Evolutionary conservation across 768 basidiomycete genomes (phyloP), one percentile per base, ranked within the genome.

Genomic region (Boletus vermiculosoides): DNA sequence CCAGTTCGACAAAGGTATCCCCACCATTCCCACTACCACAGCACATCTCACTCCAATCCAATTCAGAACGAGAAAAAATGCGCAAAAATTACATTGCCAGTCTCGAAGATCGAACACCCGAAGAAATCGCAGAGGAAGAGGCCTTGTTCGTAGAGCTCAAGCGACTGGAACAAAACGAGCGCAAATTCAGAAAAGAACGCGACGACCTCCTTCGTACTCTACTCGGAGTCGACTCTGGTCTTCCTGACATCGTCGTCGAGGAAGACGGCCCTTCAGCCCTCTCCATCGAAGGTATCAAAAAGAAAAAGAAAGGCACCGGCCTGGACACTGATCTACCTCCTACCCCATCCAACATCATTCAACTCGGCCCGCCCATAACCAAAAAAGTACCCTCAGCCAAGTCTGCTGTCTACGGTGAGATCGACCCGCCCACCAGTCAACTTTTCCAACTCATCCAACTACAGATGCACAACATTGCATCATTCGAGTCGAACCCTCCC

Each of bases 71-170:
- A 42, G 97, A 99, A 72, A 74, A 85, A 22, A 87, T 85, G 60
- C 87, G 97, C 55, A 97, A 94, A 73, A 85, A 86, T 55, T 97
- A 98, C 66, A 80, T 98, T 15, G 74, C 80, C 10, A 90, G 86
- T 58, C 83, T 98, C n/a, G 92, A 94, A 74, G 84, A 82, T 55
- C 86, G 96, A n/a, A 90, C 93, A 0, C 81, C 86, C 5, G 85
- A 89, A 48, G 92, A 98, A 74, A 87, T 96, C 44, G 88, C 87
- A 18, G 95, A 99, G 70, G 97, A 98, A 77, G 95, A 98, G 65
- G 90, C 92, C 9, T 78, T 99, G 4, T 98, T 91, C 73, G 76
- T 98, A 59, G 94, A 98, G 71, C 82, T 96, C 49, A 94, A 95
- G 67, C 85, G 92, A n/a, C 80, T 99, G 49, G 95, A 98, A 69